These are phyloP conservation scores for Aspergillus intermedius DNA, from an alignment of 2,329 filamentous ascomycete species.

Conservation along the genomic window DNA sequence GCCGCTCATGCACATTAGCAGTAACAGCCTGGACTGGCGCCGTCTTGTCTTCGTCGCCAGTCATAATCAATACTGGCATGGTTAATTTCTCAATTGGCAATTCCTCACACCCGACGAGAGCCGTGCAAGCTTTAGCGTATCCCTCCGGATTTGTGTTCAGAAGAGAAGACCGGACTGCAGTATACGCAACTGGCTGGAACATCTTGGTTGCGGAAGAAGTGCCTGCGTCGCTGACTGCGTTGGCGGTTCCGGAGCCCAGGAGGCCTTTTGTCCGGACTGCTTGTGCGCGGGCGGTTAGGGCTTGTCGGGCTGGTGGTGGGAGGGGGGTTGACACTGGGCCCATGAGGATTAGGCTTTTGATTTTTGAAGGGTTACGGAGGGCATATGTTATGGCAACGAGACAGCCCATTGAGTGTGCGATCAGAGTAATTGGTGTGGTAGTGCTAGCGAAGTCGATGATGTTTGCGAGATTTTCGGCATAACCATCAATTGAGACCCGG, in stretches of 20 bases:
- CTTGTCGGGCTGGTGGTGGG: slow-evolving; percentile 28
- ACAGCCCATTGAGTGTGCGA: slow-evolving; percentile 50
- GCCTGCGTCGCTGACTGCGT: slow-evolving; percentile 32
- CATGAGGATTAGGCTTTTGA: slow-evolving; percentile 43
- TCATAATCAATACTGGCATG: slow-evolving; percentile 36
- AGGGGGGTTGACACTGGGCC: slow-evolving; percentile 44
- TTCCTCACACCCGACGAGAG: slow-evolving; percentile 36
- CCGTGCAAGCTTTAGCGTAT: slow-evolving; percentile 50
- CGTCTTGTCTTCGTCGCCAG: slow-evolving; percentile 41
- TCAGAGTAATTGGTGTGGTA: slow-evolving; percentile 24
- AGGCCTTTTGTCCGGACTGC: slow-evolving; percentile 44
- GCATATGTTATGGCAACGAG: slow-evolving; percentile 43
- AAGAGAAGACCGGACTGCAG: slow-evolving; percentile 41
- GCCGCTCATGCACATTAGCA: neutral
- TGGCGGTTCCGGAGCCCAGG: slow-evolving; percentile 29
- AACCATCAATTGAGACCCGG: slow-evolving; percentile 37
- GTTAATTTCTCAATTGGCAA: slow-evolving; percentile 13
- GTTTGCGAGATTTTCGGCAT: slow-evolving; percentile 38
- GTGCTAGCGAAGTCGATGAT: slow-evolving; percentile 33
- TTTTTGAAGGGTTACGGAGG: slow-evolving; percentile 31
- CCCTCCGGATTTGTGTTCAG: slow-evolving; percentile 47
- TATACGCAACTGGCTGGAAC: slow-evolving; percentile 35
- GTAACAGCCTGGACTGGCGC: slow-evolving; percentile 13
- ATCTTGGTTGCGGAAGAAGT: slow-evolving; percentile 34
- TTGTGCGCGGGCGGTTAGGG: slow-evolving; percentile 14